A percentile compares a stretch with the other conserved stretches of the same genome.
These are phyloP conservation scores for Sporothrix protearum DNA, from an alignment of 2,329 filamentous ascomycete genomes.

Conservation along the genomic window DNA sequence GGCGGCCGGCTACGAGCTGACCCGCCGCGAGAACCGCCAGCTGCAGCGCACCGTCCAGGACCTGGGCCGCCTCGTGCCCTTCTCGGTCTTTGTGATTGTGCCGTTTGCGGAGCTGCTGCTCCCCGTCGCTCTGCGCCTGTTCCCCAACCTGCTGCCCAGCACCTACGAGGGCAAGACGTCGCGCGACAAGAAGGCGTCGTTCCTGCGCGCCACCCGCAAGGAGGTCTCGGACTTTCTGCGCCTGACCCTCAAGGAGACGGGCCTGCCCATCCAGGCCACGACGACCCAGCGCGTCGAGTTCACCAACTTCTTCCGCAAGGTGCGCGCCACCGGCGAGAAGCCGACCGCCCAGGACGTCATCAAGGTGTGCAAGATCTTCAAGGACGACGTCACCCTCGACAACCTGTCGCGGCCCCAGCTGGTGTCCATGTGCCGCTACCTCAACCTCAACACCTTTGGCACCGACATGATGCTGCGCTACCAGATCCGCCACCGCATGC, in stretches of 20 bases:
- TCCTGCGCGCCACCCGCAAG: conserved; percentile 79
- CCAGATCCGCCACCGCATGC: conserved; percentile 94
- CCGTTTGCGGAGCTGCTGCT: conserved; percentile 92
- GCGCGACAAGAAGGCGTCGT: conserved; percentile 82
- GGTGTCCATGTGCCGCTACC: conserved; percentile 96
- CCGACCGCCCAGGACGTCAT: conserved; percentile 90
- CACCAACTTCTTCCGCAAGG: conserved; percentile 93
- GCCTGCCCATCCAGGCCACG: conserved; percentile 76
- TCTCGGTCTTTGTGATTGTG: conserved; percentile 95
- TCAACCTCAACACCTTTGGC: conserved; percentile 95
- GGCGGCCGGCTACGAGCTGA: conserved; percentile 96
- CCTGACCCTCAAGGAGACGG: conserved; percentile 87
- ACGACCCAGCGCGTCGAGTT: conserved; percentile 93
- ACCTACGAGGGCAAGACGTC: conserved; percentile 92
- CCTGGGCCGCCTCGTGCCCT: conserved; percentile 85
- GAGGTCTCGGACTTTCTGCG: conserved; percentile 90
- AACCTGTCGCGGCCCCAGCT: conserved; percentile 93
- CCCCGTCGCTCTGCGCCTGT: conserved; percentile 85
- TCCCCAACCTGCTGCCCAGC: conserved; percentile 95
- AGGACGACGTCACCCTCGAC: conserved; percentile 94
- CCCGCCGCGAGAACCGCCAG: conserved; percentile 87
- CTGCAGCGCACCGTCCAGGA: conserved; percentile 91
- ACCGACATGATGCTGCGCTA: conserved; percentile 98
- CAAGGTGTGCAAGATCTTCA: conserved; percentile 98
- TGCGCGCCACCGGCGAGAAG: conserved; percentile 83